Evolutionary conservation across 345 rosid genomes (phyloP), one percentile per base, ranked within the genome.

Genomic region (Corchorus capsularis): DNA sequence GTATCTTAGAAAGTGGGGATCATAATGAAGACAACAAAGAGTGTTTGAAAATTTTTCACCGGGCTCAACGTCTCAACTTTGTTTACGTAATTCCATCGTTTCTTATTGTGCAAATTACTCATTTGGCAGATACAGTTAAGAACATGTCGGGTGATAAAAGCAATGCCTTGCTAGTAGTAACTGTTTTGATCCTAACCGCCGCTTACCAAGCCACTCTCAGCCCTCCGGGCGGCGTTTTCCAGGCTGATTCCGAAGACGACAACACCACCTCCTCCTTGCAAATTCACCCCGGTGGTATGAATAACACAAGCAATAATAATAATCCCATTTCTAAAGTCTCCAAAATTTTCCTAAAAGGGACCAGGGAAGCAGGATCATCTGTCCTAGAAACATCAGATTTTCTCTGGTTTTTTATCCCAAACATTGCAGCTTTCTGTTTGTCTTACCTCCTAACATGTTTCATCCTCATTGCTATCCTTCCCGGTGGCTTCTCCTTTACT

Each of bases 81-180:
- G 2, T 13, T 61, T 5, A 5, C 8, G 12, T n/a, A 1, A 13
- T 14, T 1, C 3, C 8, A 32, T 61, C 0, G 65, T 5, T 4
- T 61, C 3, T 32, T 61, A 2, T 61, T 61, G 9, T 41, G 61
- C 52, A 10, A 47, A 79, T 86, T 85, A 94, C 83, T 93, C 1
- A 94, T 88, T 75, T 94, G 91, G 93, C 91, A 87, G 32, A 92
- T 94, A 73, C 88, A 94, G 75, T 91, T 95, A 83, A 91, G 71
- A 3, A 90, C 91, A 79, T 89, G 66, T 85, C 96, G 0, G 89
- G 91, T 16, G 20, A 62, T 4, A 32, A 1, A 0, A 17, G 45
- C 43, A 62, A 34, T 34, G 2, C 65, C 2, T 32, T 62, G 20
- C 43, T 62, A 0, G 45, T 62, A 1, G 45, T 62, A 14, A 14